These are phyloP conservation scores for Telopea speciosissima DNA, from an alignment of 177 flowering plant species.

Conservation along the genomic window DNA sequence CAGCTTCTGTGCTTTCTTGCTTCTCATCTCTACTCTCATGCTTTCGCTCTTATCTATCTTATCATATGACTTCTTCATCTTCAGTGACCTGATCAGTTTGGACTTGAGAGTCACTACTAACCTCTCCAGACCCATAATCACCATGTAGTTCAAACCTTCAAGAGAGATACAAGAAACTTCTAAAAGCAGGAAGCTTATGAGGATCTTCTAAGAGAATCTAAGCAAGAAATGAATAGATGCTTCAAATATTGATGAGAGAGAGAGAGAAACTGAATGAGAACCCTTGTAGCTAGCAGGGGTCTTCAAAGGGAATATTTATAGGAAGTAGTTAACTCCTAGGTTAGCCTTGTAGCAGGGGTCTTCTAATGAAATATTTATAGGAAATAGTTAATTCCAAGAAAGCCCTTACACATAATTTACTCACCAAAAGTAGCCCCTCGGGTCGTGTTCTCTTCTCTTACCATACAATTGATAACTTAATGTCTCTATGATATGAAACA, in stretches of 20 bases:
- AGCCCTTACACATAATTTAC: neutral
- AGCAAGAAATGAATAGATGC: too few species aligned
- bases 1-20: constrained; percentile 77
- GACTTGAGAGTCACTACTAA: constrained; percentile 55
- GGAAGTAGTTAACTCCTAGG: neutral
- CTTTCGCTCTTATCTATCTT: constrained; percentile 94
- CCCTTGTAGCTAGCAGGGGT: neutral
- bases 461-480: too few species aligned
- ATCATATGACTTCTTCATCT: constrained; percentile 51
- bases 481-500: too few species aligned
- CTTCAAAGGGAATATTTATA: neutral
- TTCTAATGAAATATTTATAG: neutral
- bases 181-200: too few species aligned
- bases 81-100: constrained; percentile 47
- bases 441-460: too few species aligned
- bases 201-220: too few species aligned
- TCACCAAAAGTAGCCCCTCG: neutral
- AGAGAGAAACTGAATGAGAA: constrained; percentile 18
- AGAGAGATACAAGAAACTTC: neutral
- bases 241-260: neutral
- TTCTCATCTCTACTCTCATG: constrained; percentile 84
- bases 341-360: neutral
- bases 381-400: neutral
- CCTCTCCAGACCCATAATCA: constrained; percentile 59
- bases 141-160: constrained; percentile 16